Evolutionary conservation across 257 asterid species (phyloP), one percentile per base, ranked within the genome.

Genomic region (Orobanche coerulescens): DNA sequence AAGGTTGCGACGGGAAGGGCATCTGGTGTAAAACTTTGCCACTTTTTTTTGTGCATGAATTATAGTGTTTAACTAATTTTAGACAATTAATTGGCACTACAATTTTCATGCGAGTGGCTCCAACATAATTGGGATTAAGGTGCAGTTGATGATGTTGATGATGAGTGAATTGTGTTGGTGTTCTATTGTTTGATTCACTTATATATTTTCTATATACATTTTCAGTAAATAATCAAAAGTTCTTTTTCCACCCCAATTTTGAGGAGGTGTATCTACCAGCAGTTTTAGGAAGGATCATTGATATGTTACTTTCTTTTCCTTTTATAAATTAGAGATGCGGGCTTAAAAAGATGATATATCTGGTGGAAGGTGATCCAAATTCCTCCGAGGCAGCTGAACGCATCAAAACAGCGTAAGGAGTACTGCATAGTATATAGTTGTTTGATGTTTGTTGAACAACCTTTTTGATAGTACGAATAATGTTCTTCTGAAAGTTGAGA

Each of bases 281-380:
- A 46, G 48, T 20, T 54, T 54, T 49, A 54, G 58, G 34, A 23
- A 44, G 49, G 59, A 23, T 57, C 43, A 44, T 39, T 73, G 5
- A 34, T 26, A 14, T 48, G 28, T 39, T 60, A 22, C 59, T 37
- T 60, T 15, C 30, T 19, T 62, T 30, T 37, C 55, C 37, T 4
- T 46, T 16, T 43, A 37, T 50, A 55, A 52, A 63, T 71, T 55
- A 92, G 98, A 81, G 90, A 58, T 86, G 95, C 54, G 98, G 97
- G 78, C 96, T 93, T 53, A 88, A 89, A 79, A 93, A 89, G 93
- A 77, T 86, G 88, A 86, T 89, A 70, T 93, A 93, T 76, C 81
- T 93, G 66, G 87, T 93, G 73, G 98, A 93, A 80, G 98, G 98
- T 65, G 98, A 93, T 69, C 97, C 95, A 42, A 93, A 93, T 76